Evolutionary conservation across 768 basidiomycete genomes (phyloP).

Genomic region (Leccinum ochraceum): DNA sequence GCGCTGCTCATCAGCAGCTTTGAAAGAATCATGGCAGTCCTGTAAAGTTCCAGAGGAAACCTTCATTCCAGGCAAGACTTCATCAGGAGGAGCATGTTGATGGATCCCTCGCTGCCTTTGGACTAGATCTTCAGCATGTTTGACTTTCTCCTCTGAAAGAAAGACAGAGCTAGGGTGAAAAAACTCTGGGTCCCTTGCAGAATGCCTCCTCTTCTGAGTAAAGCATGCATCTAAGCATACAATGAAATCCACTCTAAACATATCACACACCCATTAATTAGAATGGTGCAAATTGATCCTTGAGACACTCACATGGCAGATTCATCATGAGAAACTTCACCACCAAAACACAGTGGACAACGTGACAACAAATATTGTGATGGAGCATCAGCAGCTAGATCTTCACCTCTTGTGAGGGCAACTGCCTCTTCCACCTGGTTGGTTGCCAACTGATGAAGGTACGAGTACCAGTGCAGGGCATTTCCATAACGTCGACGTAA

Average conservation of each 20-base stretch:
- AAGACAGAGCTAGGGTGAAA: not conserved
- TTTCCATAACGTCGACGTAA: not conserved
- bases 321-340: not conserved
- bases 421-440: not conserved
- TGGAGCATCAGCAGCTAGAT: not conserved
- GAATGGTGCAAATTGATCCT: too few species aligned
- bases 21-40: too few species aligned
- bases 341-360: too few species aligned
- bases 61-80: too few species aligned
- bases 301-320: not conserved
- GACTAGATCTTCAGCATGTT: not conserved
- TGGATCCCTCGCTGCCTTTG: not conserved
- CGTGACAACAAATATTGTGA: not conserved
- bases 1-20: too few species aligned
- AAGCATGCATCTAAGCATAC: not conserved
- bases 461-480: not conserved
- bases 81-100: not conserved
- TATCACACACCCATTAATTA: too few species aligned
- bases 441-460: not conserved
- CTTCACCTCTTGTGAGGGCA: too few species aligned
- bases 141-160: not conserved
- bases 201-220: not conserved
- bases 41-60: too few species aligned
- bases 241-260: not conserved
- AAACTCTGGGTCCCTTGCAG: not conserved